phyloP scores from a whole-genome alignment of 1,284 basidiomycete genomes.

The Cutaneotrichosporon spelunceum region DNA sequence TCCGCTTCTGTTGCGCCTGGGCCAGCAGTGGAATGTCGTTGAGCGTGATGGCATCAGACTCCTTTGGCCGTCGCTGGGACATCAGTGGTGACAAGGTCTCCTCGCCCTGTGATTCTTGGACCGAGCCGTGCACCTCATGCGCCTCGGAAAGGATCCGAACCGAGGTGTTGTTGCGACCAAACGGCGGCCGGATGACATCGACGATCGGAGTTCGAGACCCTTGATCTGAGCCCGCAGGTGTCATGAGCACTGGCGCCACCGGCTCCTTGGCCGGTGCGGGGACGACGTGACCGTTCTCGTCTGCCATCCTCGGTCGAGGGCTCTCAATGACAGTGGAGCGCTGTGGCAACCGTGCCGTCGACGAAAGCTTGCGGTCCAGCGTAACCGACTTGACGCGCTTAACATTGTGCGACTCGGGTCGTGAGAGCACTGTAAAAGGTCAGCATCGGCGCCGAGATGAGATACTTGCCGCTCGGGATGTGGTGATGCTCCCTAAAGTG shows the following conservation, averaged over 20 bases:
- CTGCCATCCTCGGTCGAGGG: conserved; percentile 82
- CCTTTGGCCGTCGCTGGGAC: neutral
- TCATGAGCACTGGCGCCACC: neutral
- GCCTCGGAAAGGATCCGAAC: conserved; percentile 82
- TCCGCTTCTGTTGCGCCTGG: conserved; percentile 7
- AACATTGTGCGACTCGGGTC: conserved; percentile 67
- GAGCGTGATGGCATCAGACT: conserved; percentile 58
- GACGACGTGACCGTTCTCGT: conserved; percentile 58
- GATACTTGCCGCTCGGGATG: conserved; percentile 59
- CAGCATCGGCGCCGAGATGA: neutral
- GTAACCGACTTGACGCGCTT: conserved; percentile 90
- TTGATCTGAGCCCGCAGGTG: conserved; percentile 8
- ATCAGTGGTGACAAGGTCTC: neutral
- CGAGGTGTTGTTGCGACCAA: conserved; percentile 77
- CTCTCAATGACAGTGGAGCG: conserved; percentile 94
- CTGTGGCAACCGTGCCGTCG: conserved; percentile 85
- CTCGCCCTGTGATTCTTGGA: conserved; percentile 61
- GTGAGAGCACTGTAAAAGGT: conserved; percentile 19
- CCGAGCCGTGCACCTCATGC: conserved; percentile 48
- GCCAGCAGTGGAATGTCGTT: conserved; percentile 89
- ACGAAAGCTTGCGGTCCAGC: conserved; percentile 84
- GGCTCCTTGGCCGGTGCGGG: conserved; percentile 25
- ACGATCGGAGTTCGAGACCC: conserved; percentile 32
- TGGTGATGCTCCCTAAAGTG: conserved; percentile 88
- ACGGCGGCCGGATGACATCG: conserved; percentile 64